A percentile compares a stretch with the other conserved stretches of the same genome.
Conservation (phyloP, 2,329 filamentous ascomycete species). For the Rutstroemia sp. region DNA sequence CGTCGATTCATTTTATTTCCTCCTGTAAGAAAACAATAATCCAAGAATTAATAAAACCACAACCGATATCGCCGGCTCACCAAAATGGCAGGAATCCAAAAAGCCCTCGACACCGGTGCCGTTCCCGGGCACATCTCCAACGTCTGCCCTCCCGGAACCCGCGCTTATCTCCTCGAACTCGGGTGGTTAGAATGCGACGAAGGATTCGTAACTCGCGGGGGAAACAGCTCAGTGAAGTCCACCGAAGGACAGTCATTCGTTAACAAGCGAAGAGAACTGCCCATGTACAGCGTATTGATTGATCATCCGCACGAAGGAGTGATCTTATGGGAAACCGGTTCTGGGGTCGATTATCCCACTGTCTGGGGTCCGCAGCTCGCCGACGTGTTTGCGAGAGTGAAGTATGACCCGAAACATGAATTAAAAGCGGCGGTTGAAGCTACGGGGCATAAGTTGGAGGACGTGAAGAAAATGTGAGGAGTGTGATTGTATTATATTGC, state of each 20-base stretch:
- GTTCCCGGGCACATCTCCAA: constrained; percentile 21
- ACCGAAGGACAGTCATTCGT: constrained; percentile 17
- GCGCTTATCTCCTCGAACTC: constrained; percentile 39
- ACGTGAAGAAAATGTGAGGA: constrained; percentile 36
- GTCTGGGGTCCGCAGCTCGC: constrained; percentile 30
- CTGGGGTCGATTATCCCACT: constrained; percentile 20
- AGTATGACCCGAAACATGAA: constrained; percentile 23
- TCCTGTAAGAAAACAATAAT: neutral
- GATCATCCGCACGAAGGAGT: constrained; percentile 23
- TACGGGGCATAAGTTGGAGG: constrained; percentile 37
- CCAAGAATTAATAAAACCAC: neutral
- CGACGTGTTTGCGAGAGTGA: constrained; percentile 33
- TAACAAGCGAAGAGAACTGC: constrained; percentile 22
- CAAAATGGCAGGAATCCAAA: constrained; percentile 21
- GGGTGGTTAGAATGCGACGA: constrained; percentile 40
- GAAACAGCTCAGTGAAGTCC: constrained; percentile 20
- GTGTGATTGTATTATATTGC: neutral
- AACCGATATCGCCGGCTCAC: neutral
- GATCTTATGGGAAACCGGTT: constrained; percentile 25
- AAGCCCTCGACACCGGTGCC: constrained; percentile 19
- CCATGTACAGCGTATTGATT: constrained; percentile 23
- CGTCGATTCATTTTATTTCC: too few relatives aligned
- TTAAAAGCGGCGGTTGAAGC: constrained; percentile 28
- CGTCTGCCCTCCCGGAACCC: constrained; percentile 37
- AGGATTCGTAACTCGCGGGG: constrained; percentile 31